Conservation (phyloP, 352 stramenopile genomes). For the Phytophthora pini region DNA sequence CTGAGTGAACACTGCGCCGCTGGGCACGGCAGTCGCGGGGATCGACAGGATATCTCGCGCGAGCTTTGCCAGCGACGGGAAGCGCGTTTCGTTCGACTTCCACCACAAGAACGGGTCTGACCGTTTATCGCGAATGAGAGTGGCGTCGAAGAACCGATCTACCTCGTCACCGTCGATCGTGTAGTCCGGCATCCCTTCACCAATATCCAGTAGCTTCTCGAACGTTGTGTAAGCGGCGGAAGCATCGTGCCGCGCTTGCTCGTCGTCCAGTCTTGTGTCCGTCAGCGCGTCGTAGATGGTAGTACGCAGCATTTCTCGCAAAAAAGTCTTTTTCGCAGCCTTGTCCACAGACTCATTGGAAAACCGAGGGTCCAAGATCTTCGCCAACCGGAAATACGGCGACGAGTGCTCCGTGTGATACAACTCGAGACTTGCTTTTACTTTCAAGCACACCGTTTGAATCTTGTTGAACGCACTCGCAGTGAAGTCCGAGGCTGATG, state of each 20-base stretch:
- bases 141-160: conserved; percentile 85
- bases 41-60: conserved; percentile 81
- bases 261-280: conserved; percentile 59
- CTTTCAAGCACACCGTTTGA: conserved; percentile 76
- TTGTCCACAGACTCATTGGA: conserved; percentile 85
- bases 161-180: conserved; percentile 81
- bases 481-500: conserved; percentile 65
- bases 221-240: conserved; percentile 83
- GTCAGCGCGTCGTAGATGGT: conserved; percentile 71
- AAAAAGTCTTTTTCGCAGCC: conserved; percentile 74
- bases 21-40: conserved; percentile 69
- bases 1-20: conserved; percentile 75
- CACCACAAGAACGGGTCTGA: conserved; percentile 85
- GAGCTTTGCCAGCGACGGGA: conserved; percentile 73
- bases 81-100: conserved; percentile 85
- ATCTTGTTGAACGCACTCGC: conserved; percentile 65
- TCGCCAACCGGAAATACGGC: conserved; percentile 74
- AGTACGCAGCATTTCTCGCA: conserved; percentile 78
- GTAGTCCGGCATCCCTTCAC: conserved; percentile 80
- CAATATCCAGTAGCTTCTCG: conserved; percentile 84
- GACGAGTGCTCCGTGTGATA: conserved; percentile 78
- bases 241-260: conserved; percentile 62
- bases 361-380: conserved; percentile 82
- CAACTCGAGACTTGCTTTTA: conserved; percentile 69
- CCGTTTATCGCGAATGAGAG: conserved; percentile 79